Evolutionary conservation across 2,329 filamentous ascomycete species (phyloP).

Genomic region (Beauveria sp.): DNA sequence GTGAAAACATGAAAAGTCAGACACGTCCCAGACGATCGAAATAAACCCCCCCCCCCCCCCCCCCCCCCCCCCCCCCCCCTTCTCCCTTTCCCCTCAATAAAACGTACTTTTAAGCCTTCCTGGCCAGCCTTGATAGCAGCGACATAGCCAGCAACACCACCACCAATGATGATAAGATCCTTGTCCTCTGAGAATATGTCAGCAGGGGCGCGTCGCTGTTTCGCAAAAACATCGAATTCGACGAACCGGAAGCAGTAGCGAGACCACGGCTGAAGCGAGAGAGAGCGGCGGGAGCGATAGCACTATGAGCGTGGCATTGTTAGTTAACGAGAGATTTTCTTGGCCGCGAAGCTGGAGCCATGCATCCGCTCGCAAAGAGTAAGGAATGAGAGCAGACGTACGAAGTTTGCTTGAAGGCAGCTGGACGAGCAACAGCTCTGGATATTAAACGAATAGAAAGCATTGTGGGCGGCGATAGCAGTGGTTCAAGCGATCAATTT

Average conservation of each 20-base stretch:
- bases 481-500: conserved; percentile 21
- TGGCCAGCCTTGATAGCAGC: conserved; percentile 98
- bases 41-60: too few species aligned
- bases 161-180: conserved; percentile 95
- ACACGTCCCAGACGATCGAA: background rate
- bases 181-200: conserved; percentile 66
- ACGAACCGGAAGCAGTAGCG: conserved; percentile 50
- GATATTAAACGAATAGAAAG: conserved; percentile 54
- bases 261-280: conserved; percentile 51
- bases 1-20: conserved; percentile 12
- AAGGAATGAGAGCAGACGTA: conserved; percentile 27
- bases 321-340: conserved; percentile 17
- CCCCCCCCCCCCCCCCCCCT: too few species aligned
- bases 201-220: conserved; percentile 19
- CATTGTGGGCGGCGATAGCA: conserved; percentile 38
- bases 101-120: conserved; percentile 81
- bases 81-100: background rate
- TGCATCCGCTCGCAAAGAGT: background rate
- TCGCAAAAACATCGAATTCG: conserved; percentile 5
- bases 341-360: background rate
- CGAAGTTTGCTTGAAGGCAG: conserved; percentile 44
- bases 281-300: conserved; percentile 36
- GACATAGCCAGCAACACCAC: conserved; percentile 96
- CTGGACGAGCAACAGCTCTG: conserved; percentile 48
- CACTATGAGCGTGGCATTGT: conserved; percentile 25